Evolutionary conservation across 306 rosid species (phyloP), one percentile per base, ranked within the genome.

Genomic region (Vigna mungo): DNA sequence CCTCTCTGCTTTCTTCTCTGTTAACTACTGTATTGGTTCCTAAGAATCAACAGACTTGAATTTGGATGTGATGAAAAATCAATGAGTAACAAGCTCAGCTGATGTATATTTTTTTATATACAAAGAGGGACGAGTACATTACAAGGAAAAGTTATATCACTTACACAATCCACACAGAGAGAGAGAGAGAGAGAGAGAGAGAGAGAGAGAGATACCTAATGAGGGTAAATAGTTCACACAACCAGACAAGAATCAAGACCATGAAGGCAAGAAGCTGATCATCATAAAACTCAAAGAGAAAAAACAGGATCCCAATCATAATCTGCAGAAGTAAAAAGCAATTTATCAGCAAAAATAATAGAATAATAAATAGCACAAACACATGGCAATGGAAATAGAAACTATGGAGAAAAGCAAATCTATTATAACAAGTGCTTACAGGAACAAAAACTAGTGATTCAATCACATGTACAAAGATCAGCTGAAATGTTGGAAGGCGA

Each of bases 361-460:
- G 25, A 48, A 54, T 4, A 17, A 68, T 67, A 72, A 75, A 80
- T 25, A 44, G 47, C 53, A 69, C 34, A 51, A 55, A 44, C 41
- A 73, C 32, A 27, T 18, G 61, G 64, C 7, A 49, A 68, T 52
- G 65, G 61, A 65, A 68, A 69, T 17, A 59, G 56, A 66, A 39
- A 81, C 34, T 56, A 18, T 9, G 14, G 62, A 63, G 1, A 46
- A 47, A 60, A 79, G 48, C 12, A 52, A 53, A 80, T 20, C 60
- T 36, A 77, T 17, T 18, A 49, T 46, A 76, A 75, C 8, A 54
- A 68, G 80, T 58, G 55, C 90, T 88, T 88, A 92, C 98, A 71
- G 99, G 99, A 77, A 95, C 99, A 88, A 95, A 95, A 80, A 95
- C 99, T 17, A 95, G 90, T 27, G 99, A 95, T 89, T 95, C 99